Percentiles rank a stretch among this genome's conserved stretches.
Evolutionary conservation across 176 grass and related monocot genomes (phyloP).

Genomic region (Puccinellia tenuiflora): DNA sequence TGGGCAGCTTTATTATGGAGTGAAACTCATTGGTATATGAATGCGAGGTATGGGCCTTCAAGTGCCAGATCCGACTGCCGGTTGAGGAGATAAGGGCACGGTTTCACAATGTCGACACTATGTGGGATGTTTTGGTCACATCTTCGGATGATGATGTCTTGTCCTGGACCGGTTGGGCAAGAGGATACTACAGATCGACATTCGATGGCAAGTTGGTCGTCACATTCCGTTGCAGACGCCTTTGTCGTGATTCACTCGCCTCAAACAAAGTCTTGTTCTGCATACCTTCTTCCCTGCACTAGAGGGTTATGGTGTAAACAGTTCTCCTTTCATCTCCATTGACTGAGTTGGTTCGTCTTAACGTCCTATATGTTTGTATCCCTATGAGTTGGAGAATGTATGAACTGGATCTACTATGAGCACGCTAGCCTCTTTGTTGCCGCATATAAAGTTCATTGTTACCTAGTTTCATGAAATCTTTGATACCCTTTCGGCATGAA

Average conservation of each 20-base stretch:
- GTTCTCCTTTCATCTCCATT: neutral
- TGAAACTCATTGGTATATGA: neutral
- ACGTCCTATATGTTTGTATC: neutral
- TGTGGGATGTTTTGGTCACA: neutral
- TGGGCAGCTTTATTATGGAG: neutral
- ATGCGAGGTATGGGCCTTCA: neutral
- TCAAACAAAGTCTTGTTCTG: neutral
- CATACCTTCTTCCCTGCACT: neutral
- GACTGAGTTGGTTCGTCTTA: neutral
- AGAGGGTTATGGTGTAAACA: neutral
- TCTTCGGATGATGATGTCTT: neutral
- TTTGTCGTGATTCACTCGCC: neutral
- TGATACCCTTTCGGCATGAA: no score
- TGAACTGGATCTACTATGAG: neutral
- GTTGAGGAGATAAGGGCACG: neutral
- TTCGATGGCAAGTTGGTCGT: neutral
- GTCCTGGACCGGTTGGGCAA: neutral
- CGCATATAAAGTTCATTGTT: neutral
- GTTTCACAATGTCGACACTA: neutral
- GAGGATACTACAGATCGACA: neutral
- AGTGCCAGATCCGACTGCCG: neutral
- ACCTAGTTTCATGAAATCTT: no score
- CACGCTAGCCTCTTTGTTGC: neutral
- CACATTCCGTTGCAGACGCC: neutral
- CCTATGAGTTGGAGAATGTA: neutral